Evolutionary conservation across 2,329 filamentous ascomycete genomes (phyloP).

Genomic region (Pseudopyricularia cyperi): DNA sequence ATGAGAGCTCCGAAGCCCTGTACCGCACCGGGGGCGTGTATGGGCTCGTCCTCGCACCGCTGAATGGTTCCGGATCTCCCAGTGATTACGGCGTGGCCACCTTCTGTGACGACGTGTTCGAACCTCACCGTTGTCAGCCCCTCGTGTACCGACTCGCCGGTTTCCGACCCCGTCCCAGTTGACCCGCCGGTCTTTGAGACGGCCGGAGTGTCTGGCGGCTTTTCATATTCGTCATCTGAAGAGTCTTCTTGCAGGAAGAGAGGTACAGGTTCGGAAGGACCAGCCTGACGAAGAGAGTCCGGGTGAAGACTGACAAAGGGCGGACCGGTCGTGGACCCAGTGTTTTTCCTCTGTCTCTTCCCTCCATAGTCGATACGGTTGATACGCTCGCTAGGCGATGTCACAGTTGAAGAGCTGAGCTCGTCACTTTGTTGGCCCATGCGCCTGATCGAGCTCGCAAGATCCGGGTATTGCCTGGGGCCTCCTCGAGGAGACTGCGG

Average conservation of each 20-base stretch:
- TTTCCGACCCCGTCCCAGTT: neutral
- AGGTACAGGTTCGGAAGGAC: conserved; percentile 18
- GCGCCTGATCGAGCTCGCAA: conserved; percentile 9
- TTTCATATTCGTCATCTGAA: conserved; percentile 10
- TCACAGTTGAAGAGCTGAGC: conserved; percentile 4
- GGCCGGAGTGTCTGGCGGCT: conserved; percentile 3
- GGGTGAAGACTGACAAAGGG: conserved; percentile 31
- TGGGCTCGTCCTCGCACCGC: conserved; percentile 81
- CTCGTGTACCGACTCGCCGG: conserved; percentile 16
- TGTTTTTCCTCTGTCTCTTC: conserved; percentile 18
- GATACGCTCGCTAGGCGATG: neutral
- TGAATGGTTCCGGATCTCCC: conserved; percentile 63
- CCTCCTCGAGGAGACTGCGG: neutral
- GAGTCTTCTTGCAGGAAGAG: conserved; percentile 9
- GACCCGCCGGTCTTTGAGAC: conserved; percentile 3
- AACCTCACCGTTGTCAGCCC: conserved; percentile 59
- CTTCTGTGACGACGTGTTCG: conserved; percentile 62
- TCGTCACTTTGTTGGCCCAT: conserved; percentile 7
- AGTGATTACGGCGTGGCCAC: conserved; percentile 72
- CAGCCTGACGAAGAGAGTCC: conserved; percentile 24
- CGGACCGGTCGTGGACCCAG: conserved; percentile 20
- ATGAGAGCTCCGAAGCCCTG: conserved; percentile 71
- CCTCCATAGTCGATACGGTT: neutral
- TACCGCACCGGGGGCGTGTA: conserved; percentile 71
- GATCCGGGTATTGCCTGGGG: conserved; percentile 15